Evolutionary conservation across 208 protist species (phyloP).

Genomic region (Trypanosoma congolense): DNA sequence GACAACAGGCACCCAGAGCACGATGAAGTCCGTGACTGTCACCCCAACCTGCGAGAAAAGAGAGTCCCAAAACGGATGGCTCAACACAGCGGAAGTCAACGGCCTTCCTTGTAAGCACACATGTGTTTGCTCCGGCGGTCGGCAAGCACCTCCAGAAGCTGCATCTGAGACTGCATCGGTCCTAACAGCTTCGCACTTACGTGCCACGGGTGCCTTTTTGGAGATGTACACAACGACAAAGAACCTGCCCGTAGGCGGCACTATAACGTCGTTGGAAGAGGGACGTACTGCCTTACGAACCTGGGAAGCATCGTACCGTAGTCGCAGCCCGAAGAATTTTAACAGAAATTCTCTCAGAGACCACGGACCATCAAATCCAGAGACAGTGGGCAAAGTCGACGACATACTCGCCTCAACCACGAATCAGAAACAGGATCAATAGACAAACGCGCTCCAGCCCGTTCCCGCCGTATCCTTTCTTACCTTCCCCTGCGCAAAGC

Average conservation of each 20-base stretch:
- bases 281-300: neutral
- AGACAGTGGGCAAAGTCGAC: conserved; percentile 33
- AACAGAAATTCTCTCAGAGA: conserved; percentile 48
- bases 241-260: conserved; percentile 33
- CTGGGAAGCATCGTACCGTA: conserved; percentile 20
- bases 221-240: conserved; percentile 44
- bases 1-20: conserved; percentile 39
- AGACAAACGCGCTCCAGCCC: no score
- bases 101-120: conserved; percentile 8
- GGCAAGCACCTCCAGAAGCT: neutral
- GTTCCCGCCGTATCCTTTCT: no score
- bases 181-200: conserved; percentile 1
- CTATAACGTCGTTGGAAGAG: conserved; percentile 13
- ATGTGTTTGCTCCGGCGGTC: neutral
- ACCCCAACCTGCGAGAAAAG: conserved; percentile 39
- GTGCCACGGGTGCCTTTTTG: conserved; percentile 26
- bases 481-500: no score
- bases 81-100: conserved; percentile 34
- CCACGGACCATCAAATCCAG: conserved; percentile 42
- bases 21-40: conserved; percentile 30
- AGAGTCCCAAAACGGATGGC: conserved; percentile 34
- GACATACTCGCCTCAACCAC: conserved; percentile 20
- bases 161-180: no score
- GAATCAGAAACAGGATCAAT: no score
- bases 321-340: conserved; percentile 30